These are phyloP conservation scores for Diatrype stigma DNA, from an alignment of 2,329 filamentous ascomycete genomes.

Conservation along the genomic window DNA sequence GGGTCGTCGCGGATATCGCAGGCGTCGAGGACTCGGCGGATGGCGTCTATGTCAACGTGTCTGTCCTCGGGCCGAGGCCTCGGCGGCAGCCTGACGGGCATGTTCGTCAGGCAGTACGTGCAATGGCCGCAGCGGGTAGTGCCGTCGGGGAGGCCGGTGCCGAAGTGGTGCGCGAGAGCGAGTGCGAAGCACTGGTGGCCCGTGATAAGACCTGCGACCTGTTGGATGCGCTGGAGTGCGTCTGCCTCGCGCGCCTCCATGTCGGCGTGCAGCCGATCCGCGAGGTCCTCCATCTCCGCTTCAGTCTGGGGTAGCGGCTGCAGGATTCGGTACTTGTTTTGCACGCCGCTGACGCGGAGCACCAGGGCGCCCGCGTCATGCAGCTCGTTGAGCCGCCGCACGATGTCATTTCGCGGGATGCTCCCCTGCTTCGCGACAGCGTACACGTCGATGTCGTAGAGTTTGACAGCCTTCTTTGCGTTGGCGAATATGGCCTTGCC, in stretches of 20 bases:
- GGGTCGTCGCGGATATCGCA: conserved; percentile 52
- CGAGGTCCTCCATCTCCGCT: conserved; percentile 39
- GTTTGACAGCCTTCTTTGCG: conserved; percentile 38
- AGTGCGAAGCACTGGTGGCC: conserved; percentile 46
- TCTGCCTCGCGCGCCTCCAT: conserved; percentile 50
- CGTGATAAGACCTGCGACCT: conserved; percentile 52
- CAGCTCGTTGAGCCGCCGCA: conserved; percentile 52
- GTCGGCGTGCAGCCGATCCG: conserved; percentile 43
- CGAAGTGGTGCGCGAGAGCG: conserved; percentile 53
- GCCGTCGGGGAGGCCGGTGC: conserved; percentile 43
- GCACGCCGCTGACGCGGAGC: conserved; percentile 47
- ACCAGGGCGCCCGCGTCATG: conserved; percentile 45
- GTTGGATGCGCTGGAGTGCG: conserved; percentile 44
- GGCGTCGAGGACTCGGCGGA: conserved; percentile 39
- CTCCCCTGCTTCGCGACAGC: conserved; percentile 25
- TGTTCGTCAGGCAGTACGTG: conserved; percentile 41
- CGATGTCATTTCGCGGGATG: conserved; percentile 40
- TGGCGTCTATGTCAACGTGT: conserved; percentile 33
- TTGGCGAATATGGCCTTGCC: conserved; percentile 39
- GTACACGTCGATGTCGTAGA: conserved; percentile 46
- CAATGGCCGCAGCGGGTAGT: conserved; percentile 51
- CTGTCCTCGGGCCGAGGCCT: conserved; percentile 26
- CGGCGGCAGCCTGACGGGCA: conserved; percentile 33
- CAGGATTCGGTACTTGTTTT: conserved; percentile 50
- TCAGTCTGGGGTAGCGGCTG: conserved; percentile 39